These are phyloP conservation scores for Russula sp. DNA, from an alignment of 768 basidiomycete genomes.

Conservation along the genomic window DNA sequence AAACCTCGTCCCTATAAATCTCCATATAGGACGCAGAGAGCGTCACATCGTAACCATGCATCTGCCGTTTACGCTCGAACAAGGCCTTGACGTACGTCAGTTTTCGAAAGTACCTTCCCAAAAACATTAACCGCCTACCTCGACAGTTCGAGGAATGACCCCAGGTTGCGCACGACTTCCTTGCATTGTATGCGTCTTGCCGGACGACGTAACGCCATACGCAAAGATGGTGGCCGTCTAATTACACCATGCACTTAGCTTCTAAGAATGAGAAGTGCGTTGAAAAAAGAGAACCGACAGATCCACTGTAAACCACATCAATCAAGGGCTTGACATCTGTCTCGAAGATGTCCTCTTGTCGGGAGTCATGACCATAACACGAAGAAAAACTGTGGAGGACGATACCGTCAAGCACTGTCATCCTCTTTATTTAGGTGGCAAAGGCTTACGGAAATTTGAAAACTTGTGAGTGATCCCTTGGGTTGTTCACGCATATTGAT, in stretches of 20 bases:
- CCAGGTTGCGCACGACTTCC: slow-evolving; percentile 71
- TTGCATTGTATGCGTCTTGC: slow-evolving; percentile 94
- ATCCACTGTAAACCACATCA: slow-evolving; percentile 72
- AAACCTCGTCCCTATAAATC: slow-evolving; percentile 89
- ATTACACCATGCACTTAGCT: not conserved
- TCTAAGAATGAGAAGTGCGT: not conserved
- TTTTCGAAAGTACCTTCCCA: not conserved
- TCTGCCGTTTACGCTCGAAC: slow-evolving; percentile 27
- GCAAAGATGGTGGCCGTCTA: slow-evolving; percentile 87
- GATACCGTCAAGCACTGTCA: not conserved
- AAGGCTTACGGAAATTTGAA: slow-evolving; percentile 71
- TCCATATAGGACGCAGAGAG: slow-evolving; percentile 77
- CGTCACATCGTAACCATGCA: slow-evolving; percentile 41
- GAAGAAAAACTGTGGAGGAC: slow-evolving; percentile 55
- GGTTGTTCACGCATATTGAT: slow-evolving; percentile 65
- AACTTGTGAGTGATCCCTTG: slow-evolving; percentile 62
- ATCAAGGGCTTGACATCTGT: slow-evolving; percentile 75
- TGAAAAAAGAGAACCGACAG: slow-evolving; percentile 47
- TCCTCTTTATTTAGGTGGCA: not conserved
- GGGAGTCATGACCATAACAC: slow-evolving; percentile 67
- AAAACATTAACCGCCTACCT: slow-evolving; percentile 43
- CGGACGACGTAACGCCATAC: slow-evolving; percentile 88
- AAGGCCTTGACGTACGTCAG: slow-evolving; percentile 18
- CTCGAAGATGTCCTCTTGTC: slow-evolving; percentile 74
- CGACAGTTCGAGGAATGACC: slow-evolving; percentile 79